Evolutionary conservation across 495 filamentous ascomycete genomes (phyloP), one percentile per base, ranked within the genome.

Genomic region (Bathelium albidoporum): DNA sequence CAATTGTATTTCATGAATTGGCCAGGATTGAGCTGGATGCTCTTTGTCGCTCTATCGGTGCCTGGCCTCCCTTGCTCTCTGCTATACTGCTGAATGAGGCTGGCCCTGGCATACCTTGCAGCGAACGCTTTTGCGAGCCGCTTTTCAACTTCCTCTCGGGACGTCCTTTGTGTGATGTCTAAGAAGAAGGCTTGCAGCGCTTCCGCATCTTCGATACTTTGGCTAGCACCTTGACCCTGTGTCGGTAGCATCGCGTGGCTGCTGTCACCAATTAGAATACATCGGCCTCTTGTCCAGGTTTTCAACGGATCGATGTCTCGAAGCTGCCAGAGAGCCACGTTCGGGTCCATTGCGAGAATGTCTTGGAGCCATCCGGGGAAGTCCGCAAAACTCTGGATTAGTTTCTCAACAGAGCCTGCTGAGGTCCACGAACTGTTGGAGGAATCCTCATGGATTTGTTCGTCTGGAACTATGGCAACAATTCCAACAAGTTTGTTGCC

Each of bases 1-100:
- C 74, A 78, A 62, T 78, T 80, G 64, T 74, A 80, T 26, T 78
- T 73, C 73, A 75, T 74, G 59, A 78, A 79, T 53, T 79, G 73
- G 28, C 65, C 72, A 0, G 75, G 73, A 52, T 68, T 75, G 75
- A 80, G 72, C 0, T 66, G 74, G 9, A 77, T 68, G 14, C 66
- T 69, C 20, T 62, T 72, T 11, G 66, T 66, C 2, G 66, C 72
- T 32, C 70, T 61, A 1, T 67, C 69, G 1, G 74, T 72, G 1
- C 66, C 75, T 0, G 75, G 74, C 58, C 68, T 74, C 11, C 74
- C 75, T 10, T 72, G 70, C 41, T 77, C 70, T 41, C 76, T 67
- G 66, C 74, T 77, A 58, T 68, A 70, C 3, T 66, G 36, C 58
- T 73, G 72, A 36, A 73, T 71, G 2, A 71, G 60, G 12, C 53